phyloP scores from a whole-genome alignment of 768 basidiomycete species.

The Pilatotrama ljubarskyi region DNA sequence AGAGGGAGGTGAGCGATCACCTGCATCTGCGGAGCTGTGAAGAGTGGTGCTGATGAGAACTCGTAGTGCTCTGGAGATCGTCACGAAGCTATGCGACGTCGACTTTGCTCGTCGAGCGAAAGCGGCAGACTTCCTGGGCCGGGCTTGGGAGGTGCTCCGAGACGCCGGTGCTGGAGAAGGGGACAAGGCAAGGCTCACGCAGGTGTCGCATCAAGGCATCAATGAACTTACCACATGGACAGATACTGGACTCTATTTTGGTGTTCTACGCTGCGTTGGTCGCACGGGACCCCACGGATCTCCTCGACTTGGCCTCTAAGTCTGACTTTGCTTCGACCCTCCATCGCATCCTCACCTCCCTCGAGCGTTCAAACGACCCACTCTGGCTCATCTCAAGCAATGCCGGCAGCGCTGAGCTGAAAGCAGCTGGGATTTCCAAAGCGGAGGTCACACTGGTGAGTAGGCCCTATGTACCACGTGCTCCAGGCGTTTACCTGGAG shows the following conservation, averaged over 20 bases:
- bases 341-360: slow-evolving; percentile 25
- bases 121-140: slow-evolving; percentile 68
- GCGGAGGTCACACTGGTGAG: slow-evolving; percentile 59
- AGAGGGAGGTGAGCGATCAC: slow-evolving; percentile 57
- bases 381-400: slow-evolving; percentile 44
- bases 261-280: slow-evolving; percentile 63
- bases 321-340: slow-evolving; percentile 32
- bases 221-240: too few relatives aligned
- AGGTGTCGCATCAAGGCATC: background rate
- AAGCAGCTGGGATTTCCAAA: slow-evolving; percentile 52
- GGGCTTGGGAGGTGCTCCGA: slow-evolving; percentile 67
- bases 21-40: background rate
- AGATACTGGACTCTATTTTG: slow-evolving; percentile 69
- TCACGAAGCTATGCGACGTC: slow-evolving; percentile 66
- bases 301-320: slow-evolving; percentile 52
- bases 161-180: slow-evolving; percentile 58
- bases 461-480: slow-evolving; percentile 12
- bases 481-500: background rate
- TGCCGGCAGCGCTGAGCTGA: slow-evolving; percentile 45
- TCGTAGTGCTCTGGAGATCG: slow-evolving; percentile 71
- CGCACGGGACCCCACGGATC: slow-evolving; percentile 55
- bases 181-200: slow-evolving; percentile 49
- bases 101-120: slow-evolving; percentile 82
- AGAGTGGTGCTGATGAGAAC: too few relatives aligned
- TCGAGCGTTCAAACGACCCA: slow-evolving; percentile 43